These are phyloP conservation scores for Elasticomyces elasticus DNA, from an alignment of 495 filamentous ascomycete genomes.

Conservation along the genomic window DNA sequence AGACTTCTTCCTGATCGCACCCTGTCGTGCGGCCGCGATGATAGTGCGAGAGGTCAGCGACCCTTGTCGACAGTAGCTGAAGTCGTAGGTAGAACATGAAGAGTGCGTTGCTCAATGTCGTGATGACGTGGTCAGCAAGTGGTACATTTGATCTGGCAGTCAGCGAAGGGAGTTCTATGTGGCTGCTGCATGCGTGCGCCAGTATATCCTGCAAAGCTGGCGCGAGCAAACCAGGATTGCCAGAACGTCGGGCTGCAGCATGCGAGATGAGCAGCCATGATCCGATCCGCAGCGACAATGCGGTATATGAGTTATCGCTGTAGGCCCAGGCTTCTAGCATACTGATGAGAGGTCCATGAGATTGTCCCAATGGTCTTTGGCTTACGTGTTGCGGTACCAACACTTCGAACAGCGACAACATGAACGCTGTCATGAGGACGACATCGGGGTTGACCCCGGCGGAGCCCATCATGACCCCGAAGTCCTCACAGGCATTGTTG, in stretches of 20 bases:
- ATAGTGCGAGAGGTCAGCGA: slow-evolving; percentile 1
- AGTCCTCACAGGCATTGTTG: neutral
- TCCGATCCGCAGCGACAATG: neutral
- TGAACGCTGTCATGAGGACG: neutral
- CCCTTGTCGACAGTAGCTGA: neutral
- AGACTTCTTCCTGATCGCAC: neutral
- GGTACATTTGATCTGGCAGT: neutral
- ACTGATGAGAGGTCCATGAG: neutral
- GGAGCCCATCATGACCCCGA: neutral
- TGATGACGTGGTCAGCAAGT: neutral
- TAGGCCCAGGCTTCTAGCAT: neutral
- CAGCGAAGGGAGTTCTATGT: neutral
- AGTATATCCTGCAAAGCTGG: neutral
- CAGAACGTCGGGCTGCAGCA: neutral
- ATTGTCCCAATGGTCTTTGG: neutral
- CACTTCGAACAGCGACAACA: neutral
- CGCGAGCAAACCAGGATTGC: neutral
- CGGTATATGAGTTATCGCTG: neutral
- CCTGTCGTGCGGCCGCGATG: neutral
- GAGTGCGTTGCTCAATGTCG: neutral
- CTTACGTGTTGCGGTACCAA: neutral
- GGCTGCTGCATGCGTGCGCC: neutral
- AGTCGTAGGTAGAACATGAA: neutral
- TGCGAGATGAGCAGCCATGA: neutral
- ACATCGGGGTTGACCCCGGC: neutral